These are phyloP conservation scores for Zygosaccharomyces sapae DNA, from an alignment of 1,139 yeast genomes.

Conservation along the genomic window DNA sequence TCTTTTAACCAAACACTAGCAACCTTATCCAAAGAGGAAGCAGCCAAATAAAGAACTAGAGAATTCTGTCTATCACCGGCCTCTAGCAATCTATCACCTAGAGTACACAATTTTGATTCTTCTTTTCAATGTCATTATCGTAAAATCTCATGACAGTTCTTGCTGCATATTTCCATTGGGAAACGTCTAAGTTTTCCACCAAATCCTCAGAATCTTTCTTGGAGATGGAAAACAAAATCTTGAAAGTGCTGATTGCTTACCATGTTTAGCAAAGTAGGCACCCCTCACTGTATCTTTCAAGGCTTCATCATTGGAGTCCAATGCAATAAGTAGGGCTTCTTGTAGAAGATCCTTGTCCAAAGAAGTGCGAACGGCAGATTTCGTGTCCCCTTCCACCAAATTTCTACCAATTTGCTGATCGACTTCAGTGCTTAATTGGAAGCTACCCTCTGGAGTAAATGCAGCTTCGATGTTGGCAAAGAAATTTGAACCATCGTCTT, in stretches of 20 bases:
- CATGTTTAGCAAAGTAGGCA: slow-evolving; percentile 62
- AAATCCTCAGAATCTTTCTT: slow-evolving; percentile 63
- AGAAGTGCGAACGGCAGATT: slow-evolving; percentile 65
- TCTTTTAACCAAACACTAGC: slow-evolving; percentile 83
- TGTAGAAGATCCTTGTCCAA: slow-evolving; percentile 58
- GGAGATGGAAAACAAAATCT: slow-evolving; percentile 70
- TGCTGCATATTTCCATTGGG: slow-evolving; percentile 83
- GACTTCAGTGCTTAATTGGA: slow-evolving; percentile 38
- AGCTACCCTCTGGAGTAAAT: slow-evolving; percentile 42
- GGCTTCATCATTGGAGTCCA: slow-evolving; percentile 56
- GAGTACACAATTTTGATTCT: slow-evolving; percentile 52
- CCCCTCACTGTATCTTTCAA: slow-evolving; percentile 65
- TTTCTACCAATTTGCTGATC: slow-evolving; percentile 50
- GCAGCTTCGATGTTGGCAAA: slow-evolving; percentile 37
- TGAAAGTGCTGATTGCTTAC: slow-evolving; percentile 51
- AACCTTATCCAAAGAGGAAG: slow-evolving; percentile 73
- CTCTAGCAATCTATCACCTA: slow-evolving; percentile 68
- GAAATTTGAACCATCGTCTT: slow-evolving; percentile 36
- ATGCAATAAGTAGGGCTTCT: slow-evolving; percentile 81
- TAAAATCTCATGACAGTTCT: slow-evolving; percentile 60
- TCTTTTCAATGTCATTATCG: slow-evolving; percentile 41
- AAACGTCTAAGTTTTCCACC: slow-evolving; percentile 70
- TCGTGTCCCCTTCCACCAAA: slow-evolving; percentile 59
- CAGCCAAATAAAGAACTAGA: slow-evolving; percentile 72
- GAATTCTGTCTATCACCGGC: slow-evolving; percentile 65